A percentile compares a stretch with the other conserved stretches of the same genome.
Evolutionary conservation across 805 yeast genomes (phyloP).

Genomic region (Alloascoidea hylecoeti): DNA sequence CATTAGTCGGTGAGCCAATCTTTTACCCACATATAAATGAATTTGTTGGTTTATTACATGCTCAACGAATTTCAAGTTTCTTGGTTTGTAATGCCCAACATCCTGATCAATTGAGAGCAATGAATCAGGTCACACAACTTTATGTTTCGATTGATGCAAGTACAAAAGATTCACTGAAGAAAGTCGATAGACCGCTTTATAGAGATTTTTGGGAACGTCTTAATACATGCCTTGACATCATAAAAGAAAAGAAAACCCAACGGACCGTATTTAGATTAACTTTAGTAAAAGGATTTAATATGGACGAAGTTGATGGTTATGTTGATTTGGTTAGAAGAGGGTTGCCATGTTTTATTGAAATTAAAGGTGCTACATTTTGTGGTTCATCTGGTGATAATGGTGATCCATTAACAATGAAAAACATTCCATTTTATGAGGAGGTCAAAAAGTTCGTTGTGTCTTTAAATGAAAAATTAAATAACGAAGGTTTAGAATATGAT

Average conservation of each 20-base stretch:
- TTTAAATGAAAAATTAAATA: constrained; percentile 44
- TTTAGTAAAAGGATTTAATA: constrained; percentile 84
- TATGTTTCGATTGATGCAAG: constrained; percentile 93
- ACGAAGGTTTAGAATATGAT: constrained; percentile 60
- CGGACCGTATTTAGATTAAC: constrained; percentile 87
- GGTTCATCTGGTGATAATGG: constrained; percentile 79
- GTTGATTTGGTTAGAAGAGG: constrained; percentile 80
- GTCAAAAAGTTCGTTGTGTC: constrained; percentile 61
- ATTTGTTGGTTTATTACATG: constrained; percentile 71
- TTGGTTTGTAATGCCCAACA: constrained; percentile 94
- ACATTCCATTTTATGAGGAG: constrained; percentile 89
- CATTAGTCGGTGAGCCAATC: constrained; percentile 90
- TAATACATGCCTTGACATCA: constrained; percentile 64
- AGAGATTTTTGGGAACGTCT: constrained; percentile 90
- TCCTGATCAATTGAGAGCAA: constrained; percentile 62
- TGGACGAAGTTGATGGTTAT: constrained; percentile 65
- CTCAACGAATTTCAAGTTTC: constrained; percentile 68
- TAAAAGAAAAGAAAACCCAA: constrained; percentile 66
- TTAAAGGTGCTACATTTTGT: constrained; percentile 92
- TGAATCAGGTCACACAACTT: constrained; percentile 74
- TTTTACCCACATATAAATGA: constrained; percentile 85
- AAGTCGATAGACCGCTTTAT: constrained; percentile 79
- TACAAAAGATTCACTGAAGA: constrained; percentile 65
- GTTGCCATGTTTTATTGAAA: constrained; percentile 76
- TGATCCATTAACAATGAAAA: constrained; percentile 87